Evolutionary conservation across 805 yeast genomes (phyloP), one percentile per base, ranked within the genome.

Genomic region (Wickerhamomyces kurtzmanii): DNA sequence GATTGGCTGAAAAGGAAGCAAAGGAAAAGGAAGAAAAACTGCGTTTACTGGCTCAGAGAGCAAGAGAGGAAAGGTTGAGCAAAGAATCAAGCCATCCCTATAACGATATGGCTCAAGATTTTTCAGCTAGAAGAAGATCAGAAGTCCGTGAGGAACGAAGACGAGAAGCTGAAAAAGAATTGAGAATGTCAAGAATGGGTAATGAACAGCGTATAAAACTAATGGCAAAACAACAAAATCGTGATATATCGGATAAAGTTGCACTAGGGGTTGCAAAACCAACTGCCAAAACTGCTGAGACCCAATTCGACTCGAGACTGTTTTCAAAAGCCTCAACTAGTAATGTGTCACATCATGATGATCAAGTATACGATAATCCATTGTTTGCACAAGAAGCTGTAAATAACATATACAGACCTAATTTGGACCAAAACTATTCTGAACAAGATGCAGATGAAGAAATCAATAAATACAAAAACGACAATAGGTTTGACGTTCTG

Each of bases 231-330:
- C 57, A 52, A 4, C 53, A 63, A 17, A 65, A 65, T 16, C 49
- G 79, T 26, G 77, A 71, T 27, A 49, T 75, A 8, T 68, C 77
- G 8, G 78, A 70, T 26, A 58, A 67, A 32, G 71, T 74, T 2
- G 68, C 69, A 3, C 33, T 71, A 16, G 76, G 76, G 0, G 53
- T 68, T 9, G 60, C 65, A 1, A 55, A 55, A 32, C 59, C 65
- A 1, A 41, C 61, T 8, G 43, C 44, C 8, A 36, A 47, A 6
- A 34, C 50, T 1, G 32, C 27, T 5, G 76, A 68, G 24, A 52
- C 61, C 3, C 61, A 61, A 28, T 72, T 71, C 39, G 89, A 79
- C 42, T 61, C 82, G 1, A 58, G 82, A 17, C 46, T 79, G 19
- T 76, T 64, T 37, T 51, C 69, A 2, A 59, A 59, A 21, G 44